A percentile compares a stretch with the other conserved stretches of the same genome.
Conservation (phyloP, 495 filamentous ascomycete species). For the Astrothelium subdiscretum region DNA sequence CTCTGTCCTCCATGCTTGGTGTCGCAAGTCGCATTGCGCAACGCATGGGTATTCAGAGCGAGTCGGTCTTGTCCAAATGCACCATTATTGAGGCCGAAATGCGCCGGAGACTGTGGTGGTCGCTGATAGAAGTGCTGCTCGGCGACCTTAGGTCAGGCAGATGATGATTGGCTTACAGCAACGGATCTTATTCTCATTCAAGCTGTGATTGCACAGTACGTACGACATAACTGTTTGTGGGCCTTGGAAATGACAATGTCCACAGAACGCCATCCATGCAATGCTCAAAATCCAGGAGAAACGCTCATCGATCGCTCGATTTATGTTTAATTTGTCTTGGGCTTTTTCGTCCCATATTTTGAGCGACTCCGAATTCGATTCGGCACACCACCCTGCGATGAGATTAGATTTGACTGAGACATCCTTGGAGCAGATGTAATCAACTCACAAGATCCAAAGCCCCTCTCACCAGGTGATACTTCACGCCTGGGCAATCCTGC, state of each 20-base stretch:
- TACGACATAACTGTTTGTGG: too few relatives aligned
- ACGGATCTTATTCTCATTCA: too few relatives aligned
- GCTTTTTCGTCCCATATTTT: conserved; percentile 98
- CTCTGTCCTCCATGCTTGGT: conserved; percentile 42
- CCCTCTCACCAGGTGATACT: conserved; percentile 84
- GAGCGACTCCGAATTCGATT: conserved; percentile 72
- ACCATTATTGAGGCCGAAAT: conserved; percentile 43
- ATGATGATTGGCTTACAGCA: too few relatives aligned
- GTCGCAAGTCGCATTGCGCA: conserved; percentile 43
- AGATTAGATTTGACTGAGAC: conserved; percentile 2
- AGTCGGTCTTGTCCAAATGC: conserved; percentile 26
- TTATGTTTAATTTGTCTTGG: conserved; percentile 50
- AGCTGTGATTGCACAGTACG: too few relatives aligned
- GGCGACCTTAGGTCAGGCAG: too few relatives aligned
- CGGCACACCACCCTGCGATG: conserved; percentile 70
- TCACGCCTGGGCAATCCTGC: conserved; percentile 98
- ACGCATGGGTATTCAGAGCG: conserved; percentile 42
- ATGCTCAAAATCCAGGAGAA: background rate
- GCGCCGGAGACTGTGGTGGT: conserved; percentile 51
- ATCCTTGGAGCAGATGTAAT: conserved; percentile 2
- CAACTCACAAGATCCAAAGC: conserved; percentile 82
- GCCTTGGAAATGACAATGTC: too few relatives aligned
- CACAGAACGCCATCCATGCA: background rate
- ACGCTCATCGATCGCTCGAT: background rate
- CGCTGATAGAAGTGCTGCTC: too few relatives aligned